Conservation (phyloP, 2,329 filamentous ascomycete species). For the Exserohilum turcica region DNA sequence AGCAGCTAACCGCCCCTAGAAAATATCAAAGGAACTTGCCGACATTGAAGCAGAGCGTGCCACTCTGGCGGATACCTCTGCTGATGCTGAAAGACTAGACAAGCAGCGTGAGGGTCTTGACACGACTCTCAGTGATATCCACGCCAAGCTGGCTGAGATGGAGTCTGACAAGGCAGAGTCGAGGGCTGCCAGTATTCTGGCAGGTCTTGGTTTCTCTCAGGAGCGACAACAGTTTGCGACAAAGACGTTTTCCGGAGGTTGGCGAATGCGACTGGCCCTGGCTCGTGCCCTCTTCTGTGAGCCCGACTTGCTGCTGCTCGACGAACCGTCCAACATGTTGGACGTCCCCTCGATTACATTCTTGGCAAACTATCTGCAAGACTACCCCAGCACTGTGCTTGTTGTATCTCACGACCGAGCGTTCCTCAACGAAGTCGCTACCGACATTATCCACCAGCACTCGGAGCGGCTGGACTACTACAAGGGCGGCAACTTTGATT, state of each 20-base stretch:
- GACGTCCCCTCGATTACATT: slow-evolving; percentile 99
- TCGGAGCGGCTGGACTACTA: slow-evolving; percentile 98
- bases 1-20: slow-evolving; percentile 49
- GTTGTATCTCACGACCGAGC: slow-evolving; percentile 99
- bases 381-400: slow-evolving; percentile 90
- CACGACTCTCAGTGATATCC: slow-evolving; percentile 86
- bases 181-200: slow-evolving; percentile 91
- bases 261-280: slow-evolving; percentile 96
- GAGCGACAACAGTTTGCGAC: slow-evolving; percentile 92
- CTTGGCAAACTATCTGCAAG: slow-evolving; percentile 91
- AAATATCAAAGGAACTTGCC: slow-evolving; percentile 77
- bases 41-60: slow-evolving; percentile 78
- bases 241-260: slow-evolving; percentile 98
- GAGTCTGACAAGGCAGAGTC: slow-evolving; percentile 98
- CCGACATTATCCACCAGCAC: slow-evolving; percentile 98
- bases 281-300: slow-evolving; percentile 97
- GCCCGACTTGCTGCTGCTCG: slow-evolving; percentile 90
- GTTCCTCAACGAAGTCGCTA: slow-evolving; percentile 98
- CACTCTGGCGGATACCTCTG: slow-evolving; percentile 86
- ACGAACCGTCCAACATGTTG: slow-evolving; percentile 99
- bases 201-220: slow-evolving; percentile 92
- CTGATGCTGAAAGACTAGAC: slow-evolving; percentile 84
- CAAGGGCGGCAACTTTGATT: slow-evolving; percentile 88
- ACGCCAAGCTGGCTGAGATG: slow-evolving; percentile 94
- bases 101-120: slow-evolving; percentile 88